A percentile compares a stretch with the other conserved stretches of the same genome.
These are phyloP conservation scores for Solidago caesia DNA, from an alignment of 129 eudicot species.

Conservation along the genomic window DNA sequence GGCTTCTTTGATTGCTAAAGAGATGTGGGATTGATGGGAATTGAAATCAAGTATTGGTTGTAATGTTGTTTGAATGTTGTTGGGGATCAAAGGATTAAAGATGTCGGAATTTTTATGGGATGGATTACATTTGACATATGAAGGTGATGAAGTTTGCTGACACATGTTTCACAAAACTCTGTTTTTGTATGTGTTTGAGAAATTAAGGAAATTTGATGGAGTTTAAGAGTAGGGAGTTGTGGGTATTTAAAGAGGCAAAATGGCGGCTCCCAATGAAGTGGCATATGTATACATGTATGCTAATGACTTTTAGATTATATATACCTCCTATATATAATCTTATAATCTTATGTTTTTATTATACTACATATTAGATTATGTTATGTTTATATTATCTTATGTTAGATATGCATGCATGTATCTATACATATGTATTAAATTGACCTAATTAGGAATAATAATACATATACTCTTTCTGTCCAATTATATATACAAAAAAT, in stretches of 20 bases:
- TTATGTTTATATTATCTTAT: not conserved
- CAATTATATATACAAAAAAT: not conserved
- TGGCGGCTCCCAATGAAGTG: slow-evolving; percentile 16
- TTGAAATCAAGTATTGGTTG: slow-evolving; percentile 20
- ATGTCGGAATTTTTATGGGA: slow-evolving; percentile 33
- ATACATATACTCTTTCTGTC: not conserved
- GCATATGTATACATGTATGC: slow-evolving; percentile 14
- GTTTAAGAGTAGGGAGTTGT: slow-evolving; percentile 15
- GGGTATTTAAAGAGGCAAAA: slow-evolving; percentile 37
- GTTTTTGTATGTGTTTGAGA: slow-evolving; percentile 18
- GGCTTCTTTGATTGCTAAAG: slow-evolving; percentile 42
- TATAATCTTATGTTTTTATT: not conserved
- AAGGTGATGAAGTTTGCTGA: slow-evolving; percentile 40
- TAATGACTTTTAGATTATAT: not conserved
- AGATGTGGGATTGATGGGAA: slow-evolving; percentile 41
- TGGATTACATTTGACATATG: slow-evolving; percentile 32
- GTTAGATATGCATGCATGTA: slow-evolving; percentile 22
- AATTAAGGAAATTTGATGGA: slow-evolving; percentile 30
- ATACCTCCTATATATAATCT: not conserved
- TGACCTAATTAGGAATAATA: slow-evolving; percentile 6
- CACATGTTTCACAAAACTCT: slow-evolving; percentile 42
- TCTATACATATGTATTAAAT: slow-evolving; percentile 3
- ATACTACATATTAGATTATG: not conserved
- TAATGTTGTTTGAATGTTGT: slow-evolving; percentile 27
- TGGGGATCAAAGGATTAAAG: slow-evolving; percentile 47